Evolutionary conservation across 2,329 filamentous ascomycete genomes (phyloP).

Genomic region (Aspergillus ruber): DNA sequence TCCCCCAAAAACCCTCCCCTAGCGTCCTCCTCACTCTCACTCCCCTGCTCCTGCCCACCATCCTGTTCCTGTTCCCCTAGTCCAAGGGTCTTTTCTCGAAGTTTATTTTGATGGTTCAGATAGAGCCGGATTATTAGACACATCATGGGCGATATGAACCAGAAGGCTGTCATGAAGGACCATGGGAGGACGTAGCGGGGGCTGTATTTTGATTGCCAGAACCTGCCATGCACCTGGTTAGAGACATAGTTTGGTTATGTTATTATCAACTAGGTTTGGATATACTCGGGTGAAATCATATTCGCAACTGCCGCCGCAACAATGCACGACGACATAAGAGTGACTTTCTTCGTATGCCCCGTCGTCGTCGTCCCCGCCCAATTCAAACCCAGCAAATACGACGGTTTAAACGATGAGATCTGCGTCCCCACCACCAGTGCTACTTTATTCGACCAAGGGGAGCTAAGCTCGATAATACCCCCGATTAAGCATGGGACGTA

Average conservation of each 20-base stretch:
- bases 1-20: background rate
- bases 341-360: conserved; percentile 7
- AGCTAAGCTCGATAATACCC: conserved; percentile 2
- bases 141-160: conserved; percentile 6
- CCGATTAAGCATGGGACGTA: conserved; percentile 6
- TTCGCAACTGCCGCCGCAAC: conserved; percentile 8
- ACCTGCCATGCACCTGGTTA: background rate
- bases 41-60: background rate
- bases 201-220: conserved; percentile 7
- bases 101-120: conserved; percentile 2
- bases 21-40: background rate
- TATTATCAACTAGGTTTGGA: background rate
- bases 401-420: conserved; percentile 25
- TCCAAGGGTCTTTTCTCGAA: background rate
- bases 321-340: conserved; percentile 6
- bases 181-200: conserved; percentile 4
- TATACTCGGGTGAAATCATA: conserved; percentile 25
- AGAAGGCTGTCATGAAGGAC: conserved; percentile 8
- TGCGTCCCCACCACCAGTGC: conserved; percentile 23
- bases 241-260: background rate
- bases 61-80: background rate
- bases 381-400: conserved; percentile 20
- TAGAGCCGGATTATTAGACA: conserved; percentile 8
- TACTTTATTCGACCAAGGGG: conserved; percentile 20
- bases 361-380: conserved; percentile 14